phyloP scores from a whole-genome alignment of 352 stramenopile species.

The Globisporangium irregulare region DNA sequence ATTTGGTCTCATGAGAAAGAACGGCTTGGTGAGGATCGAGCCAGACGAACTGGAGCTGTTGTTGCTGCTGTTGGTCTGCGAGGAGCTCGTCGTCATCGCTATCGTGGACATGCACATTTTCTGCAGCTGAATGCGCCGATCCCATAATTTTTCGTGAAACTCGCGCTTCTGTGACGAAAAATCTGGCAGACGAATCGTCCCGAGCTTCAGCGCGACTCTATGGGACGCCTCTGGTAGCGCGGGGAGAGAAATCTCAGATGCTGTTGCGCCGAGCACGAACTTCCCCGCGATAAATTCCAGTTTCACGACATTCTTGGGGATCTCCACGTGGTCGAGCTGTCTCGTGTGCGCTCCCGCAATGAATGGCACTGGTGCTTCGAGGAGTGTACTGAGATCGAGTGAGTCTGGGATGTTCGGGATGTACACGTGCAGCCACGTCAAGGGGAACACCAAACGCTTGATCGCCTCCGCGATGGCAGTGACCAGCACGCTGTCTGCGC shows the following conservation, averaged over 20 bases:
- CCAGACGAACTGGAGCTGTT: background rate
- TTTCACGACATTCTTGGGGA: slow-evolving; percentile 40
- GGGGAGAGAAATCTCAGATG: slow-evolving; percentile 8
- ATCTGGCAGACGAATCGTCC: slow-evolving; percentile 24
- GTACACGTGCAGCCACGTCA: slow-evolving; percentile 55
- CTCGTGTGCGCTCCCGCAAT: slow-evolving; percentile 36
- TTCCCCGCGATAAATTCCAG: slow-evolving; percentile 31
- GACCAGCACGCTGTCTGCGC: slow-evolving; percentile 38
- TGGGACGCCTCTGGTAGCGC: slow-evolving; percentile 17
- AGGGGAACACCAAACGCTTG: slow-evolving; percentile 39
- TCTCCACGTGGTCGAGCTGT: slow-evolving; percentile 30
- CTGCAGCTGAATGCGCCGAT: slow-evolving; percentile 46
- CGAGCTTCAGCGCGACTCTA: slow-evolving; percentile 17
- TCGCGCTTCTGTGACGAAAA: slow-evolving; percentile 31
- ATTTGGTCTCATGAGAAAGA: slow-evolving; percentile 22
- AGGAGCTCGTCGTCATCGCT: background rate
- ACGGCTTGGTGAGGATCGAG: slow-evolving; percentile 8
- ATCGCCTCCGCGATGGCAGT: slow-evolving; percentile 45
- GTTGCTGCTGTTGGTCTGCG: background rate
- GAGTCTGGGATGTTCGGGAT: slow-evolving; percentile 48
- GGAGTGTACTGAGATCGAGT: slow-evolving; percentile 45
- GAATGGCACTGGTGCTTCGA: slow-evolving; percentile 54
- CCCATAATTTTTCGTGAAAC: slow-evolving; percentile 41
- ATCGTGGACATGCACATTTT: slow-evolving; percentile 33
- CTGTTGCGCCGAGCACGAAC: slow-evolving; percentile 19